A percentile compares a stretch with the other conserved stretches of the same genome.
Evolutionary conservation across 805 yeast species (phyloP).

Genomic region (Lipomyces orientalis): DNA sequence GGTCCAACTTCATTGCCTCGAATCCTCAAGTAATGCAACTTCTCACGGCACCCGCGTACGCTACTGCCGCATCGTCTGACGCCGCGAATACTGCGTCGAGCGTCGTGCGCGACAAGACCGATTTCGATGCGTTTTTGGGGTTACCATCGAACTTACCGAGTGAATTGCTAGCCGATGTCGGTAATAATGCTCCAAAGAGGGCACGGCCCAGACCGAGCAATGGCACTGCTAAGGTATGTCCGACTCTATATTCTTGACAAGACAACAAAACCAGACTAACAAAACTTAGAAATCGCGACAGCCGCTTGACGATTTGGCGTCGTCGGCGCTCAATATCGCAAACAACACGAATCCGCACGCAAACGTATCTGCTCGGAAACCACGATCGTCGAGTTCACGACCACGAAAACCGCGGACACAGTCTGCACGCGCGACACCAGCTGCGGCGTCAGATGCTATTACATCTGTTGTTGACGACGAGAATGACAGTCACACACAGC

Average conservation of each 20-base stretch:
- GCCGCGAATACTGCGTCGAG: not conserved
- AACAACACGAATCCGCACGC: not conserved
- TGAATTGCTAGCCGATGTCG: not conserved
- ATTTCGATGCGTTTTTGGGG: constrained; percentile 29
- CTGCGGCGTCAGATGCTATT: not conserved
- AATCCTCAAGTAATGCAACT: constrained; percentile 29
- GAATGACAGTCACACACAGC: not conserved
- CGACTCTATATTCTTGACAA: no score
- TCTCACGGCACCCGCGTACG: constrained; percentile 29
- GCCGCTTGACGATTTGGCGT: constrained; percentile 20
- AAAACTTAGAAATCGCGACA: constrained; percentile 9
- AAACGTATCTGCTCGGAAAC: constrained; percentile 6
- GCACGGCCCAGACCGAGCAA: constrained; percentile 15
- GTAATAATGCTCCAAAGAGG: constrained; percentile 8
- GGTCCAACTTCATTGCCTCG: constrained; percentile 33
- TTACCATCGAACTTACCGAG: constrained; percentile 8
- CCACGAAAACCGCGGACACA: constrained; percentile 10
- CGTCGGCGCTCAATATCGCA: constrained; percentile 10
- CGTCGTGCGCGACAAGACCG: constrained; percentile 7
- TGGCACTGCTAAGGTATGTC: constrained; percentile 14
- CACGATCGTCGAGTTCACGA: constrained; percentile 5
- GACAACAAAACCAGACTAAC: not conserved
- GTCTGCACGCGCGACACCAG: constrained; percentile 3
- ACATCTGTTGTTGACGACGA: not conserved
- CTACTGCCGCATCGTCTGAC: not conserved